Evolutionary conservation across 768 basidiomycete genomes (phyloP), one percentile per base, ranked within the genome.

Genomic region (Phlegmacium glaucopus): DNA sequence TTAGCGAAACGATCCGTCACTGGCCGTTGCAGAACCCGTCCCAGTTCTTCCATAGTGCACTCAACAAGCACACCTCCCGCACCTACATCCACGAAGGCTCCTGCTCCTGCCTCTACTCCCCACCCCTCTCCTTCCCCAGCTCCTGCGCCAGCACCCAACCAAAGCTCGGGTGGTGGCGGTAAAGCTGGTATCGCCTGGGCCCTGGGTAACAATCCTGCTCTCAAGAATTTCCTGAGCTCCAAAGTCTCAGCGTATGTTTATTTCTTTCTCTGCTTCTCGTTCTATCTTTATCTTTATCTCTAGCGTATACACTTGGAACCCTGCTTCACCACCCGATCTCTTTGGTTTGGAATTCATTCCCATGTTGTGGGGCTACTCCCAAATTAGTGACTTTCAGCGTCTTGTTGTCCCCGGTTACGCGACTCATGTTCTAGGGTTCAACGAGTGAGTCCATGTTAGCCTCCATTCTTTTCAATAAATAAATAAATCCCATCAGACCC

Each of bases 351-450:
- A 75, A 9, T 80, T 68, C 52, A 70, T 77, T 29, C 76, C 85
- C 16, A 86, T 87, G 85, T 63, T 90, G 1, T 92, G 87, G 88
- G 83, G 85, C 50, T n/a, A n/a, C n/a, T n/a, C n/a, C 54, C 61
- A 86, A 45, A 59, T 73, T 18, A 51, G 44, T 6, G 70, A 76
- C 12, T 86, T 87, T 62, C 54, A 70, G 47, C 60, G 60, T 2
- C 48, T 67, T 36, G 76, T 83, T 26, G 65, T 72, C 40, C 52
- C 62, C 12, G 80, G 79, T 32, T 81, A 85, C 56, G 76, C 81
- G 44, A 55, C 65, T 17, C 57, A 58, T 44, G 78, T 73, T 34
- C 53, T 87, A 16, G 85, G 82, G 44, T 65, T 76, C 61, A 96
- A 95, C 58, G 93, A 93, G 92, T 91, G 49, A 9, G 82, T 61